Evolutionary conservation across 768 basidiomycete species (phyloP).

Genomic region (Tephrocybe rancida): DNA sequence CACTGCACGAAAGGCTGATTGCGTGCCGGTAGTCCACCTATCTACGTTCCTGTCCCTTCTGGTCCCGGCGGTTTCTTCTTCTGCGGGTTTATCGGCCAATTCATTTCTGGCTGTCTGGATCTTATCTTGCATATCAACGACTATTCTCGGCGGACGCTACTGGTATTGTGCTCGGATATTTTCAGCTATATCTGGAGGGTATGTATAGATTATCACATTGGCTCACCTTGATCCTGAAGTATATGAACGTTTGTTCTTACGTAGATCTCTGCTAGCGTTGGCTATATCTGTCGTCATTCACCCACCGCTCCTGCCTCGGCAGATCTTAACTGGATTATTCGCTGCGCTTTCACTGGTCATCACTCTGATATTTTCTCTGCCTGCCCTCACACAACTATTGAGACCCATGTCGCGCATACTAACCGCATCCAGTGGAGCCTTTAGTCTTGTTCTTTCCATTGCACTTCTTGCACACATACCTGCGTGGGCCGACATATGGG

Average conservation of each 20-base stretch:
- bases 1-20: constrained; percentile 5
- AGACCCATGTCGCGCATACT: constrained; percentile 53
- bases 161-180: constrained; percentile 50
- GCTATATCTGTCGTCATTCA: constrained; percentile 21
- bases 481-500: constrained; percentile 66
- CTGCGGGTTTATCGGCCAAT: constrained; percentile 43
- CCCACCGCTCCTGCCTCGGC: constrained; percentile 39
- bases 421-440: constrained; percentile 56
- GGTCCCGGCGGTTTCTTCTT: constrained; percentile 51
- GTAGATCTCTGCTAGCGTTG: constrained; percentile 21
- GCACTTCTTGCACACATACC: constrained; percentile 51
- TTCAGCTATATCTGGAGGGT: constrained; percentile 59
- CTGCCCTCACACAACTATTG: constrained; percentile 47
- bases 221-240: neutral
- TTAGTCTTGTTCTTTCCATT: constrained; percentile 55
- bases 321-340: constrained; percentile 40
- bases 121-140: constrained; percentile 48
- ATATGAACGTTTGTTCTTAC: constrained; percentile 32
- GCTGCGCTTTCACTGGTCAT: constrained; percentile 41
- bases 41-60: constrained; percentile 63
- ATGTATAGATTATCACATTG: constrained; percentile 16
- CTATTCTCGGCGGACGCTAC: constrained; percentile 57
- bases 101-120: constrained; percentile 66
- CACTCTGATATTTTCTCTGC: constrained; percentile 41
- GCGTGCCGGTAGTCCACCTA: constrained; percentile 46